Conservation (phyloP, 306 rosid species). For the Medicago ruthenica region DNA sequence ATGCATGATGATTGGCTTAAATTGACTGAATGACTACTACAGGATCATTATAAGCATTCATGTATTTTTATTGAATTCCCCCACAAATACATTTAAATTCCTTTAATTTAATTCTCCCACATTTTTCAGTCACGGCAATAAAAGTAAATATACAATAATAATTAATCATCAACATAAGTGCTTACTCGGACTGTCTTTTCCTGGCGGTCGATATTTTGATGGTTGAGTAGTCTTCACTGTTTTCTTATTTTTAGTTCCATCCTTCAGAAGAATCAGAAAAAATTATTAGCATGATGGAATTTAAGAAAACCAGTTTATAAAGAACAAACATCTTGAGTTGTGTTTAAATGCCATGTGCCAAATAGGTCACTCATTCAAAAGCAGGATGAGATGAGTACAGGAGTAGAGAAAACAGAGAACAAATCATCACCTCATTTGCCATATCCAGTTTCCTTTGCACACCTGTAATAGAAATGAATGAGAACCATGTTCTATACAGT, state of each 20-base stretch:
- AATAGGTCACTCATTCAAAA: background rate
- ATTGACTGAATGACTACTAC: background rate
- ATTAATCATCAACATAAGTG: background rate
- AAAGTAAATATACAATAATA: slow-evolving; percentile 10
- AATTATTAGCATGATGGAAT: slow-evolving; percentile 7
- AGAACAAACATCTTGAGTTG: background rate
- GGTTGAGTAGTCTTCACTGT: slow-evolving; percentile 58
- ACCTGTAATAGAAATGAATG: slow-evolving; percentile 55
- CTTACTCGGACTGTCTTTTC: slow-evolving; percentile 79
- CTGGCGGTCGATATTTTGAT: slow-evolving; percentile 74
- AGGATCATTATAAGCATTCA: slow-evolving; percentile 5
- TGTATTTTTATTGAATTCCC: background rate
- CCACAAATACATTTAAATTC: background rate
- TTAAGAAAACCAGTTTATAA: slow-evolving; percentile 1
- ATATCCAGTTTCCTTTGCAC: slow-evolving; percentile 91
- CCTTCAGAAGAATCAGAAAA: slow-evolving; percentile 47
- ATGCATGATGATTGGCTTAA: background rate
- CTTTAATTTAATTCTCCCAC: background rate
- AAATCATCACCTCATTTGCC: slow-evolving; percentile 69
- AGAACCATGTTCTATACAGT: slow-evolving; percentile 37
- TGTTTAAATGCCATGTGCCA: background rate
- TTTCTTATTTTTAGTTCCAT: slow-evolving; percentile 65
- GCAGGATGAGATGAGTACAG: background rate
- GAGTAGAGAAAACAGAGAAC: background rate
- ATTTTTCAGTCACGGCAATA: background rate